Conservation (phyloP, 441 rosid genomes). For the Aquilaria agallochum region DNA sequence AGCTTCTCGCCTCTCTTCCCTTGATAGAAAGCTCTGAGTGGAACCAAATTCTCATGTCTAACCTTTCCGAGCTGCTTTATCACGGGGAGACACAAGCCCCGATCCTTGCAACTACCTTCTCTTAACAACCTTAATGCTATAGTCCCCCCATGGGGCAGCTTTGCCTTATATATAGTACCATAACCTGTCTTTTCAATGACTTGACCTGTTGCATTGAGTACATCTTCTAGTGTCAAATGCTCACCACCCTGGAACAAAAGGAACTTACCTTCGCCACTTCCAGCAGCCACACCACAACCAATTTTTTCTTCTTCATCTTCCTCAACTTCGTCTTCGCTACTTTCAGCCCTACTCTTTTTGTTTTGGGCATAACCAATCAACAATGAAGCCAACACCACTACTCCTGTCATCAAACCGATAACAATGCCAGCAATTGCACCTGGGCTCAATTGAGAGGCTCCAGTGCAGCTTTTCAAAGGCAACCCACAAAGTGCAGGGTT, state of each 20-base stretch:
- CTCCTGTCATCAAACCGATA: slow-evolving; percentile 88
- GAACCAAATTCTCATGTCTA: slow-evolving; percentile 85
- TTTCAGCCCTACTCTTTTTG: slow-evolving; percentile 65
- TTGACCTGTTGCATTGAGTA: slow-evolving; percentile 92
- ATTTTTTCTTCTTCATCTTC: slow-evolving; percentile 72
- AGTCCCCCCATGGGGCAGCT: slow-evolving; percentile 86
- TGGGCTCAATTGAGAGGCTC: slow-evolving; percentile 59
- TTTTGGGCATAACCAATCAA: slow-evolving; percentile 85
- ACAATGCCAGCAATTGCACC: slow-evolving; percentile 96
- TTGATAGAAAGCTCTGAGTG: slow-evolving; percentile 91
- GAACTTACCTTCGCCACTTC: slow-evolving; percentile 72
- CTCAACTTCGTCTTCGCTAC: slow-evolving; percentile 72
- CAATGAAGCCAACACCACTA: slow-evolving; percentile 80
- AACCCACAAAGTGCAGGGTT: slow-evolving; percentile 78
- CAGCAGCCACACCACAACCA: slow-evolving; percentile 15
- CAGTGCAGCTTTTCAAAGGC: slow-evolving; percentile 66
- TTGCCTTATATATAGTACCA: slow-evolving; percentile 96
- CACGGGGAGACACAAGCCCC: slow-evolving; percentile 61
- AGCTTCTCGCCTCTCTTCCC: slow-evolving; percentile 97
- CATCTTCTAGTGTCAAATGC: slow-evolving; percentile 89
- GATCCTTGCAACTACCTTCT: slow-evolving; percentile 91
- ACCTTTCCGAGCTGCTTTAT: slow-evolving; percentile 74
- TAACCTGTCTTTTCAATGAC: slow-evolving; percentile 91
- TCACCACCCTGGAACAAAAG: slow-evolving; percentile 93
- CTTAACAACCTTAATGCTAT: slow-evolving; percentile 85